Evolutionary conservation across 768 basidiomycete species (phyloP), one percentile per base, ranked within the genome.

Genomic region (Sarcodon sp.): DNA sequence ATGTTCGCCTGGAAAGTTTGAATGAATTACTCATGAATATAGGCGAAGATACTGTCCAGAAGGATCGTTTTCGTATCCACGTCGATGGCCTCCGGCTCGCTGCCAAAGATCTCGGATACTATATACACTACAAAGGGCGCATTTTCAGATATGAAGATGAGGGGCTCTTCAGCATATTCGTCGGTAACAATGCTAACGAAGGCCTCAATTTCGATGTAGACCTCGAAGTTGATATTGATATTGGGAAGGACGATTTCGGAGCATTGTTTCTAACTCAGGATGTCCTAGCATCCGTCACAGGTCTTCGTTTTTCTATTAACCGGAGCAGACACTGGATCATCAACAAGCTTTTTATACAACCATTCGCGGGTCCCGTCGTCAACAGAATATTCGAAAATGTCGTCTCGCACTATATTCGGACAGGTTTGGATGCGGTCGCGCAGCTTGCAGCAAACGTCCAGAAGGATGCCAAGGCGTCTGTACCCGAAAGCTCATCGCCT

Each of bases 301-400:
- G 59, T 1, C 49, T 61, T 9, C 48, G 33, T 16, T 41, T 63
- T 31, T 27, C 45, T 1, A 46, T 61, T 44, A 50, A 53, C n/a
- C 38, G 45, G 21, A 59, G 52, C 45, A 53, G 49, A 32, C 61
- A 63, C 44, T 60, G 59, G 60, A 43, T 63, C n/a, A 35, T 63
- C 21, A 63, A 61, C 49, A 49, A 49, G 47, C 44, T 59, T 15
- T 33, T 61, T 33, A 33, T 61, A 7, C 60, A 56, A 34, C 61
- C 60, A 11, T 50, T 62, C 12, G 49, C 56, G 0, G 56, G 56
- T 6, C 56, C 56, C 7, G 10, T 56, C 16, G 54, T 44, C 27
- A 44, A 56, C 4, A 8, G 34, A 0, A 52, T 51, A 33, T 45
- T 54, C 11, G 46, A 46, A 7, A 46, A 50, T 16, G 49, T 57